phyloP scores from a whole-genome alignment of 352 stramenopile species.

The Pythium sukuiense region DNA sequence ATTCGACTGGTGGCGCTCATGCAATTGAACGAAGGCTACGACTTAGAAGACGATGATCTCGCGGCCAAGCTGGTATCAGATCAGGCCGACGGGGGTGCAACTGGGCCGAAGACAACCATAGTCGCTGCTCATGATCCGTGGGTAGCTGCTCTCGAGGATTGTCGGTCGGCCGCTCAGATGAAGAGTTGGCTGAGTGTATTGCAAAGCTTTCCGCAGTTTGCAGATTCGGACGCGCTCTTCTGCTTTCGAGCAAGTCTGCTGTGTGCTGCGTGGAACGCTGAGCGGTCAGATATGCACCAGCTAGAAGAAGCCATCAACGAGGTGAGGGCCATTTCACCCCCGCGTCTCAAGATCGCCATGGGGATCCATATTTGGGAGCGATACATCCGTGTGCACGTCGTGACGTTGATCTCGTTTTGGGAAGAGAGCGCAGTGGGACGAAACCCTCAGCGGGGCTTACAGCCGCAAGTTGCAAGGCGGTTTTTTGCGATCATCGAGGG shows the following conservation, averaged over 20 bases:
- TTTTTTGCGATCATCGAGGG: conserved; percentile 81
- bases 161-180: conserved; percentile 60
- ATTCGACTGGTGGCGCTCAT: conserved; percentile 71
- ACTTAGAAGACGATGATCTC: conserved; percentile 42
- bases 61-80: not conserved
- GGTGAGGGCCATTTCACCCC: conserved; percentile 44
- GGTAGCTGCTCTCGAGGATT: conserved; percentile 67
- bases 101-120: not conserved
- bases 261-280: conserved; percentile 76
- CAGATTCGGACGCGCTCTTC: conserved; percentile 51
- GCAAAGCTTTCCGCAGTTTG: conserved; percentile 59
- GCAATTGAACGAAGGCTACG: conserved; percentile 71
- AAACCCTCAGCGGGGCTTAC: conserved; percentile 67
- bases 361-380: conserved; percentile 75
- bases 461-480: conserved; percentile 69
- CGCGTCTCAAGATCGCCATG: conserved; percentile 58
- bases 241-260: conserved; percentile 69
- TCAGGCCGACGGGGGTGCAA: not conserved
- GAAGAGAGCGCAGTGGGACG: conserved; percentile 68
- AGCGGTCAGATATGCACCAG: conserved; percentile 84
- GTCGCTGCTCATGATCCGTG: conserved; percentile 44
- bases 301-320: conserved; percentile 73
- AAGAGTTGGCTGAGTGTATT: conserved; percentile 63
- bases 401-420: conserved; percentile 82
- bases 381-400: conserved; percentile 80